Evolutionary conservation across 768 basidiomycete species (phyloP).

Genomic region (Mycena leptocephala): DNA sequence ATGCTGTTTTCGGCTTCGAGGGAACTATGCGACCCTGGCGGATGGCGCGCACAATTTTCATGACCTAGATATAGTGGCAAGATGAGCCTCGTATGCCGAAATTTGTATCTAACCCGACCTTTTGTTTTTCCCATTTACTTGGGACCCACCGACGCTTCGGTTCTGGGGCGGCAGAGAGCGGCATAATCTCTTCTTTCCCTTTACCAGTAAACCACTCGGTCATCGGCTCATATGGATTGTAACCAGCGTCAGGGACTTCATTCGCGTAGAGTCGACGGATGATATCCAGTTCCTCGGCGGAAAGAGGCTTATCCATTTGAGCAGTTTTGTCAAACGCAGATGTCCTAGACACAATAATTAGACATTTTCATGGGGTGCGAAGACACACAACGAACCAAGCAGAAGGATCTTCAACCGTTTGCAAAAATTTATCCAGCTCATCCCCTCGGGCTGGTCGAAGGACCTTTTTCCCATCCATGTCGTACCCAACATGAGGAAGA

Average conservation of each 20-base stretch:
- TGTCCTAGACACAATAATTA: constrained; percentile 69
- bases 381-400: constrained; percentile 75
- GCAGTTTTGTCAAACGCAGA: constrained; percentile 92
- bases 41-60: constrained; percentile 99
- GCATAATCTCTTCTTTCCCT: constrained; percentile 96
- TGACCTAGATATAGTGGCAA: constrained; percentile 72
- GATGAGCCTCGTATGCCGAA: neutral
- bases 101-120: constrained; percentile 67
- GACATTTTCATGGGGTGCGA: neutral
- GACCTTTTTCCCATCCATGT: constrained; percentile 94
- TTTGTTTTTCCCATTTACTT: constrained; percentile 99
- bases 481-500: constrained; percentile 98
- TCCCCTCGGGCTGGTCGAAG: constrained; percentile 96
- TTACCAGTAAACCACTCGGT: constrained; percentile 98
- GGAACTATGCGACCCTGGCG: constrained; percentile 95
- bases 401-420: constrained; percentile 92
- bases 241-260: constrained; percentile 92
- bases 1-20: constrained; percentile 85
- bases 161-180: constrained; percentile 91
- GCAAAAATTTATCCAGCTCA: constrained; percentile 96
- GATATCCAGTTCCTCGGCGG: constrained; percentile 94
- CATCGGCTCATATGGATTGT: constrained; percentile 95
- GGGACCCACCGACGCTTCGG: constrained; percentile 98
- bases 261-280: constrained; percentile 91
- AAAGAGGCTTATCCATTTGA: constrained; percentile 89